Evolutionary conservation across 2,329 filamentous ascomycete species (phyloP), one percentile per base, ranked within the genome.

Genomic region (Exophiala viscosa): DNA sequence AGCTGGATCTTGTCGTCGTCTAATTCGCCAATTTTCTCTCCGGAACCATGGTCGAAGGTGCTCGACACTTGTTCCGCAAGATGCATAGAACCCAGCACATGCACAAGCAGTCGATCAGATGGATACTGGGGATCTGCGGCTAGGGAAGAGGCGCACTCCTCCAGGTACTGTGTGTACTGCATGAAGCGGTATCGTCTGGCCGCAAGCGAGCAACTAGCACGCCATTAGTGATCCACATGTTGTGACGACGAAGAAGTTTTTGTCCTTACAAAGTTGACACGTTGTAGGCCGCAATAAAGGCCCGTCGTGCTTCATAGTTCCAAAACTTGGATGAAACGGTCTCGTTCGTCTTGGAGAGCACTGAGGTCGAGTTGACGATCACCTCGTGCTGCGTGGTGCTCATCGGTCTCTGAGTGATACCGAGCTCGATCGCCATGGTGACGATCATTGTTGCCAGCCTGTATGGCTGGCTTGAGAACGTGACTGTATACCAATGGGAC

Each of bases 371-470:
- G 15, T 41, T 43, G n/a, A 56, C 13, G n/a, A 56, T 51, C 13
- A 56, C 44, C 6, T 56, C 53, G 41, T 56, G 53, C 45, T 56
- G 53, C 9, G 48, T 52, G 15, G 52, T 35, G 20, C 35, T 56
- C 28, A 47, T 51, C 6, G 53, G 53, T 23, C 35, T 41, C 28
- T 56, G 53, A 18, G 42, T 42, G 44, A 56, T 50, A 11, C 53
- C 53, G 2, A 56, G 49, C 38, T 56, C 53, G 9, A 50, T 33
- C 1, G 64, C 73, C 33, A 66, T 73, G 3, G 78, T 80, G 0
- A 69, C 75, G 1, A 66, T 81, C 55, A 67, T 81, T 5, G 79
- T 82, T 52, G 76, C 77, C 5, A 74, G 78, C 32, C 53, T 36
- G 45, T 40, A 56, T n/a, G 42, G 45, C 18, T 52, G 43, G 20